Evolutionary conservation across 2,329 filamentous ascomycete genomes (phyloP).

Genomic region (Scedosporium apiospermum): DNA sequence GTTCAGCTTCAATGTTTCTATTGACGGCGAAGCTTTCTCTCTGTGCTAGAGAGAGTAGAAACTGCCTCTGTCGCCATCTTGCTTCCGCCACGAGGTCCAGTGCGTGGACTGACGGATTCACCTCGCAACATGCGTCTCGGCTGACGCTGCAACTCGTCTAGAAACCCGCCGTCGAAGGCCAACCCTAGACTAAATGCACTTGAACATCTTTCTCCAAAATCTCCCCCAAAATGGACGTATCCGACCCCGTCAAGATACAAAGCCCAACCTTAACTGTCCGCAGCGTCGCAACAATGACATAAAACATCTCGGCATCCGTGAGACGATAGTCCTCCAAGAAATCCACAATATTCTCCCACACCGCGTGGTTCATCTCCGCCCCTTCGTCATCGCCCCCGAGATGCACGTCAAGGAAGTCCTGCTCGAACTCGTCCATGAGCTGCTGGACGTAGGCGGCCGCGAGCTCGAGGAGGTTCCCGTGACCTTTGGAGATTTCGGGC

Average conservation of each 20-base stretch:
- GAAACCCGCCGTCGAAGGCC: no score
- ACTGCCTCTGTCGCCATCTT: no score
- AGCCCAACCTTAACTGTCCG: slow-evolving; percentile 1
- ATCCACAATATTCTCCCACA: background rate
- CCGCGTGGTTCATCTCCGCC: background rate
- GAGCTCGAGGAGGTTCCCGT: slow-evolving; percentile 9
- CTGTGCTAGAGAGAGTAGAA: no score
- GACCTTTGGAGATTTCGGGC: background rate
- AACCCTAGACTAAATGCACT: background rate
- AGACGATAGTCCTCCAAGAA: slow-evolving; percentile 2
- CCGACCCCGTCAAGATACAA: slow-evolving; percentile 5
- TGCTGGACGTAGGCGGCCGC: slow-evolving; percentile 8
- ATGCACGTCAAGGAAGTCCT: slow-evolving; percentile 1
- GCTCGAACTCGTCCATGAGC: slow-evolving; percentile 5
- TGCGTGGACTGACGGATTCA: no score
- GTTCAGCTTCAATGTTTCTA: no score
- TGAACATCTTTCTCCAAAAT: background rate
- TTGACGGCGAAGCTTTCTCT: no score
- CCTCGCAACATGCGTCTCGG: no score
- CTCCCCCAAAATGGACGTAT: background rate
- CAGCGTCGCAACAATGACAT: slow-evolving; percentile 3
- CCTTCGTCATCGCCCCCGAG: background rate
- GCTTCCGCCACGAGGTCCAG: no score
- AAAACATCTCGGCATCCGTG: slow-evolving; percentile 1
- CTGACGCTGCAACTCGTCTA: no score